Conservation (phyloP, 2,329 filamentous ascomycete genomes). For the Penicillium sp. region DNA sequence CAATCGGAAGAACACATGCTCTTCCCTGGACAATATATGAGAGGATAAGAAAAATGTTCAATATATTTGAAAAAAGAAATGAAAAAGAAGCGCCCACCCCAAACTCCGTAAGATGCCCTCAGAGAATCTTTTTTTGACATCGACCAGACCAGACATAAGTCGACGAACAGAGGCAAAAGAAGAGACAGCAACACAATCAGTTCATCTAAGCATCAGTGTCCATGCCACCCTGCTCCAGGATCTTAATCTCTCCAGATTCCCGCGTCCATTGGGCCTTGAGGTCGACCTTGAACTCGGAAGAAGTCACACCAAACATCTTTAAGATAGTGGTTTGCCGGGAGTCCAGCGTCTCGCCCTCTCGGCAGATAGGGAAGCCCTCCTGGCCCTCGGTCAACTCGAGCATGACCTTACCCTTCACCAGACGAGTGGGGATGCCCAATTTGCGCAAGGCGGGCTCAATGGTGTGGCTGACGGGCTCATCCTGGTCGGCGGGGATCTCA, state of each 20-base stretch:
- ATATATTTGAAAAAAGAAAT: constrained; percentile 31
- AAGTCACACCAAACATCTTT: constrained; percentile 89
- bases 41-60: constrained; percentile 27
- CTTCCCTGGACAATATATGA: constrained; percentile 22
- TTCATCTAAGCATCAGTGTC: constrained; percentile 44
- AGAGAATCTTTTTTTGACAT: constrained; percentile 32
- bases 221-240: constrained; percentile 47
- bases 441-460: constrained; percentile 89
- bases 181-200: constrained; percentile 15
- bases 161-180: constrained; percentile 26
- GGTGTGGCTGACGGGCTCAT: constrained; percentile 83
- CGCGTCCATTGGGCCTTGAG: constrained; percentile 67
- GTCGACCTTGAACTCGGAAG: constrained; percentile 86
- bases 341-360: constrained; percentile 81
- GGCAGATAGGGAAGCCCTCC: constrained; percentile 75
- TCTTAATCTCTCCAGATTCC: constrained; percentile 45
- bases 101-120: constrained; percentile 45
- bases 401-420: constrained; percentile 86
- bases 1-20: constrained; percentile 28
- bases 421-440: constrained; percentile 83
- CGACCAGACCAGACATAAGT: constrained; percentile 16
- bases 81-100: constrained; percentile 39
- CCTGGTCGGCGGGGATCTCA: constrained; percentile 76
- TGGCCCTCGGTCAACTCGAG: constrained; percentile 58
- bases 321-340: constrained; percentile 89